Evolutionary conservation across 225 moss, liverwort and hornwort genomes (phyloP), one percentile per base, ranked within the genome.

Genomic region (Anthoceros angustus): DNA sequence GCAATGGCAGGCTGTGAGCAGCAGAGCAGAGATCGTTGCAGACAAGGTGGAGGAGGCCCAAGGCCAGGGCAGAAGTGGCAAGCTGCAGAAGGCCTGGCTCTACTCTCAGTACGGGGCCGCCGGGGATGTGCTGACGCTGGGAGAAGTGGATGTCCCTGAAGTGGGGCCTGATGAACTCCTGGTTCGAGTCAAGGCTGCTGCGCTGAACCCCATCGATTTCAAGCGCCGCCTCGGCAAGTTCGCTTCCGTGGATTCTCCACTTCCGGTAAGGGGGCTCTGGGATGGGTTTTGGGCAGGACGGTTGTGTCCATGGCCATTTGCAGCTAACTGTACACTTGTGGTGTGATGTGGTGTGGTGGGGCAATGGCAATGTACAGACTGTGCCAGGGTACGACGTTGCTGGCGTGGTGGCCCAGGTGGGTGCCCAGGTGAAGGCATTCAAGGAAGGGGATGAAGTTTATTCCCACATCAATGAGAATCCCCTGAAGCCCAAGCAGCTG

Each of bases 391-490:
- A 71, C 42, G 80, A 83, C 38, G 74, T 79, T 66, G 77, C 77
- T 46, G 83, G 83, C 14, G 77, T 80, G 62, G 80, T 80, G 67
- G 83, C 80, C 72, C 80, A 77, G 63, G n/a, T 73, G 66, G 83
- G 80, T 49, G 25, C 43, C 9, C 69, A 71, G 26, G 67, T 71
- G 8, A 66, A 67, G 26, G 77, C 80, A 73, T 77, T 80, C 77
- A 75, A 80, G 62, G 69, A 72, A 62, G 75, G 69, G n/a, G 80
- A 83, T 39, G 77, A 83, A 77, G 83, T 83, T 5, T 83, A 83
- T 25, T 79, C 74, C 61, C 64, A 79, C 77, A 69, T 64, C 9
- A 72, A 79, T 32, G 75, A 71, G 0, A 65, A 62, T 0, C 77
- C 80, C 24, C 10, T 77, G 0, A 45, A 63, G n/a, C n/a, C 24